Percentiles rank a stretch among this genome's conserved stretches.
Evolutionary conservation across 768 basidiomycete genomes (phyloP).

Genomic region (Brasilioporus rufonigricans): DNA sequence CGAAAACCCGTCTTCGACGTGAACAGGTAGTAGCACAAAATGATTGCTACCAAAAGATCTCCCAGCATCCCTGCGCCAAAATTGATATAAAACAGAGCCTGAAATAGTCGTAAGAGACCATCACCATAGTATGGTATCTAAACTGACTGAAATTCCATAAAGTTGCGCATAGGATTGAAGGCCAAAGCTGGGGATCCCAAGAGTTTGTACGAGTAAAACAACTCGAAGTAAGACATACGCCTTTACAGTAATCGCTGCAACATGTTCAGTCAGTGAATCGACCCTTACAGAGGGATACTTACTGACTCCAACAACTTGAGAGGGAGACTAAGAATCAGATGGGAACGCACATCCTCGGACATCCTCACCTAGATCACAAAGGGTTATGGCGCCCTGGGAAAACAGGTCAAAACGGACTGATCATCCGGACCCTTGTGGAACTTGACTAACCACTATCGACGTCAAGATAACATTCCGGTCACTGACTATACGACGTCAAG

Average conservation of each 20-base stretch:
- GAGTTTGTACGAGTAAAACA: not conserved
- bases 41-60: slow-evolving; percentile 50
- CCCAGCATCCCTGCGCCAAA: slow-evolving; percentile 48
- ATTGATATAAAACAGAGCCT: slow-evolving; percentile 52
- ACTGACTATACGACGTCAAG: slow-evolving; percentile 39
- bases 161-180: slow-evolving; percentile 38
- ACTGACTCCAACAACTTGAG: slow-evolving; percentile 13
- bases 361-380: slow-evolving; percentile 44
- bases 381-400: slow-evolving; percentile 32
- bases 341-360: not conserved
- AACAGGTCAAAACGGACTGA: slow-evolving; percentile 7
- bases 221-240: slow-evolving; percentile 35
- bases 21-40: slow-evolving; percentile 47
- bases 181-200: slow-evolving; percentile 33
- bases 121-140: not conserved
- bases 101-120: not conserved
- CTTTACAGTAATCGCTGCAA: slow-evolving; percentile 48
- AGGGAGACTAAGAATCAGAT: not conserved
- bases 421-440: not conserved
- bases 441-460: slow-evolving; percentile 42
- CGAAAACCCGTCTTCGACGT: slow-evolving; percentile 48
- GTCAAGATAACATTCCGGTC: slow-evolving; percentile 41
- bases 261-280: not conserved
- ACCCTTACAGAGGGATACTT: not conserved
- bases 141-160: slow-evolving; percentile 38